These are phyloP conservation scores for Pythium coloratum DNA, from an alignment of 352 stramenopile species.

Conservation along the genomic window DNA sequence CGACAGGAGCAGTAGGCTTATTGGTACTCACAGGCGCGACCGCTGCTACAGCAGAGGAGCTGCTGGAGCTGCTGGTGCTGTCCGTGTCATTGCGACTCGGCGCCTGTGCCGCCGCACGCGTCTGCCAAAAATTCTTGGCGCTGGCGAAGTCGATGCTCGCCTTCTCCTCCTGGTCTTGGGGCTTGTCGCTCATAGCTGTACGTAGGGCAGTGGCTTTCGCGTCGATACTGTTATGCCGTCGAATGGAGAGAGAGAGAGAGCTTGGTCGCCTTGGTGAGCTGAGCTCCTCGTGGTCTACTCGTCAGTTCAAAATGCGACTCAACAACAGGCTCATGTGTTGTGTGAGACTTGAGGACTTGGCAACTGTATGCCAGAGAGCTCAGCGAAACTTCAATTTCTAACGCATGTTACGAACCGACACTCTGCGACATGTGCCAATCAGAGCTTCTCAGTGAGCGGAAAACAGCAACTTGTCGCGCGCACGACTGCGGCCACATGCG, in stretches of 20 bases:
- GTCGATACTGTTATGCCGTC: background rate
- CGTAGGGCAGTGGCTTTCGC: background rate
- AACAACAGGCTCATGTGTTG: slow-evolving; percentile 2
- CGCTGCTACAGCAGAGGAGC: background rate
- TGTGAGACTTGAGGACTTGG: background rate
- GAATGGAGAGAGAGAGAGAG: background rate
- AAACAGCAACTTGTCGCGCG: background rate
- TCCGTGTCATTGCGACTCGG: slow-evolving; percentile 11
- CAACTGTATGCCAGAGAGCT: background rate
- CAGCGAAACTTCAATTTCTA: slow-evolving; percentile 7
- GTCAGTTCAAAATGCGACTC: slow-evolving; percentile 7
- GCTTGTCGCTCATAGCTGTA: background rate
- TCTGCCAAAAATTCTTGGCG: slow-evolving; percentile 72
- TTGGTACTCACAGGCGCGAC: background rate
- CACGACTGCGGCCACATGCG: background rate
- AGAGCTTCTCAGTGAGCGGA: background rate
- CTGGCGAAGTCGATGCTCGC: slow-evolving; percentile 40
- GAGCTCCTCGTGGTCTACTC: background rate
- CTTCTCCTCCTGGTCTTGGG: background rate
- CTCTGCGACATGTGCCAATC: slow-evolving; percentile 17
- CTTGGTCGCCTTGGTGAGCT: background rate
- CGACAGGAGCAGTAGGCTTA: background rate
- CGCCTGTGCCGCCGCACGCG: slow-evolving; percentile 43
- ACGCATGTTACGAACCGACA: slow-evolving; percentile 12
- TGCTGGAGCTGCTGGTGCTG: background rate